These are phyloP conservation scores for Sclerotinia nivalis DNA, from an alignment of 2,329 filamentous ascomycete species.

Conservation along the genomic window DNA sequence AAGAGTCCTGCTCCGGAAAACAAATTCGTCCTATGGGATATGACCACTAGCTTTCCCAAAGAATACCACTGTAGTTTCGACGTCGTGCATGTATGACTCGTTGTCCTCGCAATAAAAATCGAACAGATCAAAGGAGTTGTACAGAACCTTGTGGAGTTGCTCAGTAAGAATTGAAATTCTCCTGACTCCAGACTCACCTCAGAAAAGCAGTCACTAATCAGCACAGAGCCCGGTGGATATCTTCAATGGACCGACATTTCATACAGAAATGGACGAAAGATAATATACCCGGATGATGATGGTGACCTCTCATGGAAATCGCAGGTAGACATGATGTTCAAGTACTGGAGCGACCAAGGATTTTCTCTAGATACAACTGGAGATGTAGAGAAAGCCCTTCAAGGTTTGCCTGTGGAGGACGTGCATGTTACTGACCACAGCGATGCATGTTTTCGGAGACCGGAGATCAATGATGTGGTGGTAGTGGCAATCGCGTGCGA, in stretches of 20 bases:
- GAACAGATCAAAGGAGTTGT: slow-evolving; percentile 8
- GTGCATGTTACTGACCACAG: not conserved
- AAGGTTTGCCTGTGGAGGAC: not conserved
- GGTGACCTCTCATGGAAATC: not conserved
- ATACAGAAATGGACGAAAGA: not conserved
- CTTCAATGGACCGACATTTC: not conserved
- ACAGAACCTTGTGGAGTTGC: not conserved
- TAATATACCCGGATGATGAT: not conserved
- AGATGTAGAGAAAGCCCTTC: not conserved
- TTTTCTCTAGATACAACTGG: not conserved
- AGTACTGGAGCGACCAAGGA: not conserved
- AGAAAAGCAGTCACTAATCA: not conserved
- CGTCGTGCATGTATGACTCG: slow-evolving; percentile 1
- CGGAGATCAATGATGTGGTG: not conserved
- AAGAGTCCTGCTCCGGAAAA: not conserved
- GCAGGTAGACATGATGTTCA: not conserved
- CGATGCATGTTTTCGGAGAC: not conserved
- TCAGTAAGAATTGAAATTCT: not conserved
- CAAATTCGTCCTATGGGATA: not conserved
- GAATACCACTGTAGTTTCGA: not conserved
- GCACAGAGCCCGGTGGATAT: not conserved
- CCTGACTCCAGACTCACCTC: not conserved
- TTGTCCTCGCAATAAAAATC: not conserved
- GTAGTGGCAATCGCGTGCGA: not conserved
- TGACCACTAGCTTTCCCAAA: not conserved